These are phyloP conservation scores for Cyclotella baltica DNA, from an alignment of 108 stramenopile genomes.

Conservation along the genomic window DNA sequence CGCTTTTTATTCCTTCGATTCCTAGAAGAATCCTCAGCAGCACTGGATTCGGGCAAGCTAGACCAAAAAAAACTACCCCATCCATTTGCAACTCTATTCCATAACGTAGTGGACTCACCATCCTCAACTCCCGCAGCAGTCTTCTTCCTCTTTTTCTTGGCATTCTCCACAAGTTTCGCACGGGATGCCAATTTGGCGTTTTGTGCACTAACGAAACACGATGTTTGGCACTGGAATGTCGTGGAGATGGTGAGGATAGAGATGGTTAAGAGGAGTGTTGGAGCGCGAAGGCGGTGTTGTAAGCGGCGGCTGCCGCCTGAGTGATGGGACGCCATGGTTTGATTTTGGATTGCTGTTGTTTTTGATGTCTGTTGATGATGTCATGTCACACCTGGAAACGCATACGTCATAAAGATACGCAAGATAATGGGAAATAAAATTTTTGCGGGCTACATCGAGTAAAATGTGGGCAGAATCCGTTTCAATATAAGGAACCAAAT, in stretches of 20 bases:
- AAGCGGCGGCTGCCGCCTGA: too few relatives aligned
- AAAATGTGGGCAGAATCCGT: too few relatives aligned
- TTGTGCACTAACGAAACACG: too few relatives aligned
- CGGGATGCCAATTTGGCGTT: constrained; percentile 45
- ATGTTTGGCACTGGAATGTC: not conserved
- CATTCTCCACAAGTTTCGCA: constrained; percentile 25
- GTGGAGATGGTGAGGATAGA: not conserved
- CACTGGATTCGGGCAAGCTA: not conserved
- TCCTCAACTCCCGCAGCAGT: constrained; percentile 2
- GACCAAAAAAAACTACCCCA: constrained; percentile 11
- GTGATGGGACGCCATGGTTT: too few relatives aligned
- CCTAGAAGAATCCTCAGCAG: not conserved
- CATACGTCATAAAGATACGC: too few relatives aligned
- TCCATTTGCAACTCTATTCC: not conserved
- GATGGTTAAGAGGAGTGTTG: not conserved
- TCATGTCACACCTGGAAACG: too few relatives aligned
- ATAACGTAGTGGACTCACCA: constrained; percentile 23
- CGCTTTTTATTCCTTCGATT: not conserved
- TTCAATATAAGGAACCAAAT: too few relatives aligned
- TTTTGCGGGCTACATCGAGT: too few relatives aligned
- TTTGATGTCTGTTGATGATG: too few relatives aligned
- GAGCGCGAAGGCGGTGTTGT: not conserved
- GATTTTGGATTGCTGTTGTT: too few relatives aligned
- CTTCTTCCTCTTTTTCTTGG: constrained; percentile 26
- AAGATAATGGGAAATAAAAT: too few relatives aligned